Conservation (phyloP, 805 yeast species). For the Ogataea nonfermentans region DNA sequence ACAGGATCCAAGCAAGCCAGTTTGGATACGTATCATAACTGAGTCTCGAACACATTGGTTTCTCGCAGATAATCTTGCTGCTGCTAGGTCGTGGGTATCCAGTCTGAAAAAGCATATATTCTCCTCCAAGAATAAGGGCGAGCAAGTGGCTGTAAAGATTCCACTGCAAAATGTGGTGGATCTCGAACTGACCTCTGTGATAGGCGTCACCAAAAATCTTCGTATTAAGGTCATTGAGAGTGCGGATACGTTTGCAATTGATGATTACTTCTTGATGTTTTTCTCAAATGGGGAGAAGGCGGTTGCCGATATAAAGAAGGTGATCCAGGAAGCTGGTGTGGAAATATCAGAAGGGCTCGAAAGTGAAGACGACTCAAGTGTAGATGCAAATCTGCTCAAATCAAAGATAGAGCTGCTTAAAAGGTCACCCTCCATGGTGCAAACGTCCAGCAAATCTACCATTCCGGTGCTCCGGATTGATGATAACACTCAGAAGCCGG, state of each 20-base stretch:
- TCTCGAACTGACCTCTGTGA: constrained; percentile 52
- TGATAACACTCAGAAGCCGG: not conserved
- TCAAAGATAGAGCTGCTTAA: constrained; percentile 27
- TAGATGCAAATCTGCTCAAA: constrained; percentile 21
- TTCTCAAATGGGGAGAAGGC: constrained; percentile 51
- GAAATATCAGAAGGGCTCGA: constrained; percentile 24
- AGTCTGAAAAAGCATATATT: constrained; percentile 74
- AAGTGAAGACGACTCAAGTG: constrained; percentile 22
- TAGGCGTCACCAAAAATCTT: constrained; percentile 56
- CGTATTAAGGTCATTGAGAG: constrained; percentile 61
- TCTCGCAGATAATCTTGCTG: constrained; percentile 65
- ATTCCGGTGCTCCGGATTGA: constrained; percentile 6
- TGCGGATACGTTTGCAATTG: constrained; percentile 52
- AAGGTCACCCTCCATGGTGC: constrained; percentile 26
- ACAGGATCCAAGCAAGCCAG: constrained; percentile 26
- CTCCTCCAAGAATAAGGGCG: constrained; percentile 64
- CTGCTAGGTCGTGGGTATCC: constrained; percentile 82
- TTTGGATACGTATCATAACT: constrained; percentile 60
- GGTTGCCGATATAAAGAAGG: constrained; percentile 38
- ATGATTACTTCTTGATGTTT: constrained; percentile 69
- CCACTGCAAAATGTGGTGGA: constrained; percentile 70
- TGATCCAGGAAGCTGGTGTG: constrained; percentile 36
- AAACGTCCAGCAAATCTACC: constrained; percentile 17
- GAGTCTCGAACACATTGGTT: constrained; percentile 59
- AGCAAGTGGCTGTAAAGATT: constrained; percentile 72